A percentile compares a stretch with the other conserved stretches of the same genome.
Conservation (phyloP, 2,329 filamentous ascomycete genomes). For the Hyphodiscus sp. region DNA sequence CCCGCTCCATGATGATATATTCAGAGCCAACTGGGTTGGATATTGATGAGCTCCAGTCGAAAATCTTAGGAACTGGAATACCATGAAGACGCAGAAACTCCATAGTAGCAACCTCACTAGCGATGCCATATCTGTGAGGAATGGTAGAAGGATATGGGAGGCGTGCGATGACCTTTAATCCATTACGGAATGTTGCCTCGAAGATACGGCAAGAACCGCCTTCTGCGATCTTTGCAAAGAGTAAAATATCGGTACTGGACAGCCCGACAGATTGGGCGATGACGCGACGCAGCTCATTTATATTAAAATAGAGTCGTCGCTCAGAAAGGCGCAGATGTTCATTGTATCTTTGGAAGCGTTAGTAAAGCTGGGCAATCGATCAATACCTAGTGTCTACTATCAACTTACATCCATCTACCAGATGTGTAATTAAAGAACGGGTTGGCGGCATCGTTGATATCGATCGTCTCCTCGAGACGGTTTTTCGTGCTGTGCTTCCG, state of each 20-base stretch:
- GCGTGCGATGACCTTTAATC: conserved; percentile 20
- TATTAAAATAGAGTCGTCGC: conserved; percentile 22
- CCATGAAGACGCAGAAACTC: conserved; percentile 22
- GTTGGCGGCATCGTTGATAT: conserved; percentile 18
- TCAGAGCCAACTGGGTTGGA: conserved; percentile 31
- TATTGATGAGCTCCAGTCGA: conserved; percentile 30
- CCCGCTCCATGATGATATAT: conserved; percentile 37
- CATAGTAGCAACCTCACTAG: conserved; percentile 22
- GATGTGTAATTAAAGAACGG: conserved; percentile 25
- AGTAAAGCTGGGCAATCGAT: conserved; percentile 6
- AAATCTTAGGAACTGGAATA: conserved; percentile 20
- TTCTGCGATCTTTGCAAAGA: conserved; percentile 24
- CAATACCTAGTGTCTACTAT: conserved; percentile 6
- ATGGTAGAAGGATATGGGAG: conserved; percentile 17
- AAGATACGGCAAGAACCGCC: conserved; percentile 26
- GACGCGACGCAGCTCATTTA: conserved; percentile 18
- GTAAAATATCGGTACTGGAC: conserved; percentile 18
- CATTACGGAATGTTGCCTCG: conserved; percentile 21
- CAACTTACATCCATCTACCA: conserved; percentile 25
- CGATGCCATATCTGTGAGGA: conserved; percentile 11
- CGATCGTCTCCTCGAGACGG: conserved; percentile 5
- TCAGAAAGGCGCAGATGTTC: conserved; percentile 24
- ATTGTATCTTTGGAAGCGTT: conserved; percentile 20
- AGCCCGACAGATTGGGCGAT: conserved; percentile 21
- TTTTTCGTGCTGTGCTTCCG: conserved; percentile 10